Evolutionary conservation across 2,329 filamentous ascomycete species (phyloP), one percentile per base, ranked within the genome.

Genomic region (Sporothrix brunneoviolacea): DNA sequence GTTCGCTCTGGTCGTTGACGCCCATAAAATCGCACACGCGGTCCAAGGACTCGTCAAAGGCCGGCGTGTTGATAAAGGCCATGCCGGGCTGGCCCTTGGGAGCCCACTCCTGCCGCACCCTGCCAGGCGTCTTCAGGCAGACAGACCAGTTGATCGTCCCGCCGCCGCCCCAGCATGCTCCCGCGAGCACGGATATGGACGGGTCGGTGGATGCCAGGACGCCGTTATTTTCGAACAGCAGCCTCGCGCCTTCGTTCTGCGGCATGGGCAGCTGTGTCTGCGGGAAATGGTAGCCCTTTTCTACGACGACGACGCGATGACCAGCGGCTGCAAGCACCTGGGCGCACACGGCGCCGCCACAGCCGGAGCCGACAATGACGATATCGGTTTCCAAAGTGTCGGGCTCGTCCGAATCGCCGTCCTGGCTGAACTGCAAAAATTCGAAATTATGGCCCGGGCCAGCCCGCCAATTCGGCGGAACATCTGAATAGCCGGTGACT

Each of bases 91-190:
- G 69, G 0, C 69, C 60, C 42, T 72, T 66, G 45, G 78, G 71
- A 0, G 87, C 83, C 91, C 91, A 96, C 67, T 95, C 88, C 57
- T 80, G 73, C 4, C 90, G 80, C 1, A 95, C 87, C 56, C 76
- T 86, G 22, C 79, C 81, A 62, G 91, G 88, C 0, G 88, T 86
- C 58, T 76, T 72, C 46, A 83, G 68, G 45, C 70, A 71, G 8
- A 79, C 79, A 60, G 76, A 86, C 90, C 90, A 96, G 66, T 96
- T 96, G 59, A 95, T 68, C 0, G 88, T 89, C 6, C 90, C 90
- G 50, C 91, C 91, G 37, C 91, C 91, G 27, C 91, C 91, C 80
- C 86, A 95, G 28, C 79, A 79, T 50, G 80, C 78, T 2, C 87
- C 91, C 0, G 85, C 79, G 3, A 87, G 64, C 12, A 91, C 65